These are phyloP conservation scores for Porogramme epimiltina DNA, from an alignment of 1,284 basidiomycete genomes.

Conservation along the genomic window DNA sequence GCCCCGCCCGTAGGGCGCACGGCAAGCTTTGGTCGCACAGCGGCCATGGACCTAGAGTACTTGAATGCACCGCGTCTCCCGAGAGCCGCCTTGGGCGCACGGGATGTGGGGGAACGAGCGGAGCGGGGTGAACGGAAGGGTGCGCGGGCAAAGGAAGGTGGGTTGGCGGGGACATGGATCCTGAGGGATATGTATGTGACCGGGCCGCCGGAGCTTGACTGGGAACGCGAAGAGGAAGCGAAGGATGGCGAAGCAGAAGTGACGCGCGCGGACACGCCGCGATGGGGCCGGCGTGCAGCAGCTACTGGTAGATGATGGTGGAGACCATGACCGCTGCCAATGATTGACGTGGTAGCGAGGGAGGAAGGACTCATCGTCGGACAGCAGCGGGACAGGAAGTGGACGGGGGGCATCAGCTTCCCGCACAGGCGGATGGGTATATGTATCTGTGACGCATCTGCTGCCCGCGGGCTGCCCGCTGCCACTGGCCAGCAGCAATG, in stretches of 20 bases:
- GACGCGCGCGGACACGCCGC: constrained; percentile 8
- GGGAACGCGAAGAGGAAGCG: background rate
- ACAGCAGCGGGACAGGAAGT: constrained; percentile 6
- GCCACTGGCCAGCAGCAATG: background rate
- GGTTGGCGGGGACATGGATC: constrained; percentile 6
- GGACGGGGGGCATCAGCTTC: constrained; percentile 15
- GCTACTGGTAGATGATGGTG: constrained; percentile 9
- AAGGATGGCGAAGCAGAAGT: background rate
- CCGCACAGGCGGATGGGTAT: constrained; percentile 12
- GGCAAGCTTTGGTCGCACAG: constrained; percentile 35
- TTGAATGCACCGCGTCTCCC: constrained; percentile 28
- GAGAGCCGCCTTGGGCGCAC: constrained; percentile 25
- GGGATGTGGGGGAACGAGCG: constrained; percentile 6
- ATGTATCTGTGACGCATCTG: constrained; percentile 9
- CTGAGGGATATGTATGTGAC: constrained; percentile 19
- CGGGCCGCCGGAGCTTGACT: background rate
- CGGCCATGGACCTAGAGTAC: constrained; percentile 33
- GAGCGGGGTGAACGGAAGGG: constrained; percentile 15
- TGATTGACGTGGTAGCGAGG: constrained; percentile 25
- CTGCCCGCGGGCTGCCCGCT: background rate
- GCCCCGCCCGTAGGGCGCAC: constrained; percentile 28
- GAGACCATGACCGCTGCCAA: constrained; percentile 11
- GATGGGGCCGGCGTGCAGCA: constrained; percentile 13
- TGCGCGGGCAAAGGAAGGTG: constrained; percentile 13
- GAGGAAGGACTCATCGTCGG: constrained; percentile 16